These are phyloP conservation scores for Dryas drummondii DNA, from an alignment of 306 rosid genomes.

Conservation along the genomic window DNA sequence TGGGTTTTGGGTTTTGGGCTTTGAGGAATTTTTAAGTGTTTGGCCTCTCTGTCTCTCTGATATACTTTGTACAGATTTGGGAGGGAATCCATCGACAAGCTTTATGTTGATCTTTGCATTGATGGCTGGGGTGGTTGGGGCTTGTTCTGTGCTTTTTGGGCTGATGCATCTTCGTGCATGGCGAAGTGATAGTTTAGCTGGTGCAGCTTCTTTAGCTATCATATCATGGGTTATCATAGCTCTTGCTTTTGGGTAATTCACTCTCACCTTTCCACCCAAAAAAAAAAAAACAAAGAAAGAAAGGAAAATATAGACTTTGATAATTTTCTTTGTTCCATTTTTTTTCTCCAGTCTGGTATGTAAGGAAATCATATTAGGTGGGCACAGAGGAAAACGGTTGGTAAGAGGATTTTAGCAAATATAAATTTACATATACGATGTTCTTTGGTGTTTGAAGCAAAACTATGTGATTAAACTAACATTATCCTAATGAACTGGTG, in stretches of 20 bases:
- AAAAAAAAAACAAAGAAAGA: neutral
- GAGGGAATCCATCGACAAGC: conserved; percentile 43
- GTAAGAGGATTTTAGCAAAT: conserved; percentile 15
- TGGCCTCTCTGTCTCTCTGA: neutral
- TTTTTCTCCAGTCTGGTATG: conserved; percentile 29
- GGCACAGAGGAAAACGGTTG: conserved; percentile 40
- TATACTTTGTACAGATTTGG: conserved; percentile 32
- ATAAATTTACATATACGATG: too few species aligned
- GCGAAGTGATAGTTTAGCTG: conserved; percentile 34
- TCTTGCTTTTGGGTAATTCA: conserved; percentile 37
- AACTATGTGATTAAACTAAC: neutral
- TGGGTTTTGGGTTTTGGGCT: neutral
- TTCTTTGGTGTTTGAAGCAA: neutral
- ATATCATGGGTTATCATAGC: conserved; percentile 34
- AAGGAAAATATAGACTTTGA: too few species aligned
- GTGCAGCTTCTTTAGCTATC: conserved; percentile 28
- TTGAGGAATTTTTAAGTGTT: neutral
- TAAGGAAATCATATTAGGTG: conserved; percentile 37
- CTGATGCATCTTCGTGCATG: conserved; percentile 36
- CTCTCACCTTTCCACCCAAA: neutral
- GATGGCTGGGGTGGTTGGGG: conserved; percentile 32
- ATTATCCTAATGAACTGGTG: neutral
- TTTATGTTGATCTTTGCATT: conserved; percentile 40
- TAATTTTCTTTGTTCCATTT: too few species aligned
- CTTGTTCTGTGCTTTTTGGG: conserved; percentile 35